Evolutionary conservation across 768 basidiomycete species (phyloP).

Genomic region (Porpolomopsis calyptriformis): DNA sequence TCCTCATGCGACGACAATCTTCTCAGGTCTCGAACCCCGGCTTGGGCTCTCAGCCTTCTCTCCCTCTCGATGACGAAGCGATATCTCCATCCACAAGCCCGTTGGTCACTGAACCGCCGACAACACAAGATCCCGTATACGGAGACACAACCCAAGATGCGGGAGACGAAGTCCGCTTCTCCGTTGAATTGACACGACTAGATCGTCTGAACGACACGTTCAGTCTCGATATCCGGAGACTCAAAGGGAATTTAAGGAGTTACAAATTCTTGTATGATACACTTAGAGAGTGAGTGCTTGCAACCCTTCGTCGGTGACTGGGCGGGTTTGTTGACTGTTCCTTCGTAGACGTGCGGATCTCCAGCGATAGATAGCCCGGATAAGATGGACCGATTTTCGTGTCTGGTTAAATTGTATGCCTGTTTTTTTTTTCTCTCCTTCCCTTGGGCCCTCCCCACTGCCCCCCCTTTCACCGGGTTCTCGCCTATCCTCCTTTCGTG

Average conservation of each 20-base stretch:
- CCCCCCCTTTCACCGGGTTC: too few relatives aligned
- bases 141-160: slow-evolving; percentile 74
- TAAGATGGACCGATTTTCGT: not conserved
- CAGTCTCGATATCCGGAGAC: slow-evolving; percentile 80
- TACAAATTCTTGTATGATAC: slow-evolving; percentile 89
- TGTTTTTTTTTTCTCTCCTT: not conserved
- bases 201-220: slow-evolving; percentile 85
- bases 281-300: slow-evolving; percentile 77
- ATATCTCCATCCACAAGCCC: slow-evolving; percentile 20
- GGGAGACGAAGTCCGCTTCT: slow-evolving; percentile 95
- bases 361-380: slow-evolving; percentile 21
- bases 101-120: slow-evolving; percentile 25
- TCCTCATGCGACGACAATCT: slow-evolving; percentile 84
- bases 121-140: slow-evolving; percentile 53
- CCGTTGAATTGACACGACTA: slow-evolving; percentile 84
- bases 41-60: slow-evolving; percentile 27
- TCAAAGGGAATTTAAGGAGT: slow-evolving; percentile 88
- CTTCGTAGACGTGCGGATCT: slow-evolving; percentile 35
- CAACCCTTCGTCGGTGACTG: too few relatives aligned
- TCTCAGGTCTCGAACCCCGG: slow-evolving; percentile 58
- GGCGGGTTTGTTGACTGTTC: slow-evolving; percentile 7
- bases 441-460: too few relatives aligned
- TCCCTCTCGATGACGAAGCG: slow-evolving; percentile 42
- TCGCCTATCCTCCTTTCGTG: too few relatives aligned
- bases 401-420: not conserved